Evolutionary conservation across 2,329 filamentous ascomycete species (phyloP).

Genomic region (Sporothrix schenckii): DNA sequence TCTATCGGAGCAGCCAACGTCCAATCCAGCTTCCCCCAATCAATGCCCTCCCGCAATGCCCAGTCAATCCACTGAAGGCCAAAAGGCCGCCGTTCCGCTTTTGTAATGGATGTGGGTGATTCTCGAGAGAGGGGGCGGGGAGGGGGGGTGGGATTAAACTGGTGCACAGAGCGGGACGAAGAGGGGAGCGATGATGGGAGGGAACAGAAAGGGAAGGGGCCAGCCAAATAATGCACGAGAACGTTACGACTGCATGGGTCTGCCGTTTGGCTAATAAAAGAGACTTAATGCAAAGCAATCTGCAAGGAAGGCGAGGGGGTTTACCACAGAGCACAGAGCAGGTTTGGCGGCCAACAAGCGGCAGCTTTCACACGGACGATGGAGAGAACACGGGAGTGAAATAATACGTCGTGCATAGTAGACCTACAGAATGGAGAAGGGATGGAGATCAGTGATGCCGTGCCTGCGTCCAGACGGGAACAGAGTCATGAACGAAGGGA

Average conservation of each 20-base stretch:
- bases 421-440: neutral
- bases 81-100: conserved; percentile 9
- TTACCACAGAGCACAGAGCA: conserved; percentile 20
- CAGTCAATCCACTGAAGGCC: neutral
- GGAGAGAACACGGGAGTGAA: conserved; percentile 26
- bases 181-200: neutral
- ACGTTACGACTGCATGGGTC: conserved; percentile 26
- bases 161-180: neutral
- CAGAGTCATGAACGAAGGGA: conserved; percentile 4
- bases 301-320: conserved; percentile 18
- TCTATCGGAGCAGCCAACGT: neutral
- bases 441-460: no score
- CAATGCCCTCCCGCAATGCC: neutral
- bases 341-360: neutral
- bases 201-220: conserved; percentile 2
- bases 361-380: neutral
- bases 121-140: neutral
- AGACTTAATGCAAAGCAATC: conserved; percentile 29
- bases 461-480: neutral
- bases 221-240: conserved; percentile 19
- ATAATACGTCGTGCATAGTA: neutral
- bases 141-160: conserved; percentile 20
- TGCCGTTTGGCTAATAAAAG: conserved; percentile 30
- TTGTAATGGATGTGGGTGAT: conserved; percentile 8
- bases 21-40: conserved; percentile 24